Base-by-base conservation (phyloP, 2,329 filamentous ascomycete species). In the Aureobasidium sp. region DNA sequence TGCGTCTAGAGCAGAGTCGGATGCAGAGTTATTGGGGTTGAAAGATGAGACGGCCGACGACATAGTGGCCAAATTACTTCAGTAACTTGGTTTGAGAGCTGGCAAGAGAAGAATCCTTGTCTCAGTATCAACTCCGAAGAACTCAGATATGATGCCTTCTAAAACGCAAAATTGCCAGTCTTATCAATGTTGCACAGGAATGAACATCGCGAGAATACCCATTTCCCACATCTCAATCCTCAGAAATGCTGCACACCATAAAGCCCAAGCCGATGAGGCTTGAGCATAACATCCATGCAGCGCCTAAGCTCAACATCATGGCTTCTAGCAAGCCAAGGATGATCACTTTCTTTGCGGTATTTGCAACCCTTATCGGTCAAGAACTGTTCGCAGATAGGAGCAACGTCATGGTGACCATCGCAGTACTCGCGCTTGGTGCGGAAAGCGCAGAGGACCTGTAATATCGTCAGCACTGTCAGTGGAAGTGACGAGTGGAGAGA, bases 1-100 rank as follows among this genome's bases (percentile, higher is more conserved):
- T 9, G 1, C 26, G 34, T 47, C 62, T n/a, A 55, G 64, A 46
- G 47, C 61, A 53, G 62, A 63, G 41, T 55, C 65, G 26, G 66
- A 68, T 61, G 62, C 62, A 1, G 60, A 60, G 10, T n/a, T 68
- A 34, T 26, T 65, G 26, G 66, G 67, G 1, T 51, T 67, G 13
- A 62, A 23, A 27, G 58, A 64, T 8, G 66, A 68, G 41, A 62
- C 10, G 12, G 32, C 56, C 1, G 15, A 23, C 3, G 63, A 62
- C 17, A 42, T 67, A 2, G 66, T 64, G 26, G 29, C 34, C 7
- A 64, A 62, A 32, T 32, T 62, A 17, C 51, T 65, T 5, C 37
- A 8, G 8, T 50, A 36, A 59, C 5, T 15, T 15, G 12, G 13
- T 10, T 5, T 37, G 2, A 10, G 12, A 3, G 8, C 9, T 34